Evolutionary conservation across 176 grass and related monocot genomes (phyloP), one percentile per base, ranked within the genome.

Genomic region (Raddia guianensis): DNA sequence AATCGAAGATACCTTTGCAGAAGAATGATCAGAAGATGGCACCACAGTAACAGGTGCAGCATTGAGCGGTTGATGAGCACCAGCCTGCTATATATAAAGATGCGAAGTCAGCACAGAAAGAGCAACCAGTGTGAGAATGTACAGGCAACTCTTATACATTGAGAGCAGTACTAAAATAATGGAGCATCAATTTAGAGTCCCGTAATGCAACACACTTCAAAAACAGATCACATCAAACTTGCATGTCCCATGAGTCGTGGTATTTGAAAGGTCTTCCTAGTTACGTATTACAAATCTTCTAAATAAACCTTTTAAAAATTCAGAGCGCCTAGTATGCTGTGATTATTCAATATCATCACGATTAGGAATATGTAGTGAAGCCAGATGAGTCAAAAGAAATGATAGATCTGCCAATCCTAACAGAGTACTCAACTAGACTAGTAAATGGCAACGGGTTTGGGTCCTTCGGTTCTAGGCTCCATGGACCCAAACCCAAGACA

Each of bases 1-100:
- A 84, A 93, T 87, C 75, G 90, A 93, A 71, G 96, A 99, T 99
- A 99, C 92, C 96, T 99, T 99, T 90, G 90, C 70, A 91, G 79
- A n/a, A 79, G 83, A 2, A 0, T 81, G 53, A 71, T 73, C 64
- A 71, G 82, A 76, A 82, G 90, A 82, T 78, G 70, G 74, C 80
- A 80, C 69, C 76, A 44, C 75, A 89, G 84, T 55, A 58, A 50
- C 68, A 74, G 90, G 75, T 86, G 86, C 76, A 65, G 86, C 89
- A 82, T 66, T 87, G 70, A 87, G 75, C 49, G 47, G 65, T 78
- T 91, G 88, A 73, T 84, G 88, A 70, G 57, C 86, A 84, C 61
- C 84, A 91, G 69, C 74, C 90, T 90, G 67, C 49, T 87, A 76
- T 72, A 78, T 53, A 61, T 19, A 83, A 57, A 64, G 18, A 83